These are phyloP conservation scores for Dryas drummondii DNA, from an alignment of 306 rosid species.

Conservation along the genomic window DNA sequence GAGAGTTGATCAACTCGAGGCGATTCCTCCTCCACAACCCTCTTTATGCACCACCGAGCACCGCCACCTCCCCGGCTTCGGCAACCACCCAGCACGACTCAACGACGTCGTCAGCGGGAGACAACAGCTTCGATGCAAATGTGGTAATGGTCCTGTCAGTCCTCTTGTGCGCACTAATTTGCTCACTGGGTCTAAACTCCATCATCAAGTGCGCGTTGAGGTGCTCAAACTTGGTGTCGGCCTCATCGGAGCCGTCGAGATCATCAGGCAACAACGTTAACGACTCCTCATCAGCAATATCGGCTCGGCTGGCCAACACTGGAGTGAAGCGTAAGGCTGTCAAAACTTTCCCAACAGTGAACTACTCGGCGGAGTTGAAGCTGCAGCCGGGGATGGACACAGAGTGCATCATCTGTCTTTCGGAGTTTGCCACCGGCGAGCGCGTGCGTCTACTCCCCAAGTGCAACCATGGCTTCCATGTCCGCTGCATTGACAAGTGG, in stretches of 20 bases:
- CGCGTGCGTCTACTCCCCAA: constrained; percentile 67
- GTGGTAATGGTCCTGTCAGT: constrained; percentile 95
- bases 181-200: constrained; percentile 83
- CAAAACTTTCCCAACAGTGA: constrained; percentile 60
- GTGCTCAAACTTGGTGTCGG: constrained; percentile 49
- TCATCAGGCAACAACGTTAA: background rate
- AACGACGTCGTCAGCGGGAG: constrained; percentile 27
- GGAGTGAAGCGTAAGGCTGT: constrained; percentile 80
- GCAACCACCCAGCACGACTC: constrained; percentile 14
- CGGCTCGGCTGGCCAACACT: constrained; percentile 32
- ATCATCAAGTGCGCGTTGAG: constrained; percentile 74
- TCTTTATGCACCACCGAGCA: constrained; percentile 32
- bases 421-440: constrained; percentile 65
- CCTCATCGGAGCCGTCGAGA: constrained; percentile 21
- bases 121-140: constrained; percentile 70
- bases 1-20: constrained; percentile 48
- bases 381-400: constrained; percentile 49
- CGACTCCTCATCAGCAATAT: background rate
- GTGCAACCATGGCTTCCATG: constrained; percentile 87
- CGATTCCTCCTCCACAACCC: constrained; percentile 56
- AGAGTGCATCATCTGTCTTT: constrained; percentile 76
- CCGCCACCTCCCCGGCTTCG: constrained; percentile 37
- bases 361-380: constrained; percentile 49
- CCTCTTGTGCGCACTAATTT: constrained; percentile 76
- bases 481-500: constrained; percentile 90